phyloP scores from a whole-genome alignment of 129 eudicot species.

The Ambrosia artemisiifolia region DNA sequence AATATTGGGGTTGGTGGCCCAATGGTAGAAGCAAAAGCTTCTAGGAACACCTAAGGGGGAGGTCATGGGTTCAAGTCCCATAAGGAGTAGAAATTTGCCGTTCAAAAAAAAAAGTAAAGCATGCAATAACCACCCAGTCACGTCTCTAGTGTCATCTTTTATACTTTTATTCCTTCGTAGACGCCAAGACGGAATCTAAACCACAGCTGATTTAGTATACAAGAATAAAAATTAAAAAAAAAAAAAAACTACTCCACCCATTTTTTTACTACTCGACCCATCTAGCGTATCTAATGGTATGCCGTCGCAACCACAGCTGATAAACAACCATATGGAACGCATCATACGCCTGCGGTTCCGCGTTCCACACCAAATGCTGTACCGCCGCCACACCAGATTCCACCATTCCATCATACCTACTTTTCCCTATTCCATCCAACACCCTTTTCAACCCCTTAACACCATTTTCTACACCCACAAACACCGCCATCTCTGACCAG shows the following conservation, averaged over 20 bases:
- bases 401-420: slow-evolving; percentile 53
- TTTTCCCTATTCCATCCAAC: slow-evolving; percentile 40
- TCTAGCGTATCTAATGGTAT: slow-evolving; percentile 73
- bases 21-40: too few species aligned
- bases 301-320: slow-evolving; percentile 93
- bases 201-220: too few species aligned
- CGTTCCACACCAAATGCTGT: slow-evolving; percentile 76
- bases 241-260: too few species aligned
- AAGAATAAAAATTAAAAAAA: not conserved
- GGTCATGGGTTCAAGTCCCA: too few species aligned
- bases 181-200: slow-evolving; percentile 1
- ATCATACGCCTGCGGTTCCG: slow-evolving; percentile 68
- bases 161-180: not conserved
- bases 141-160: not conserved
- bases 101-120: not conserved
- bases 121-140: not conserved
- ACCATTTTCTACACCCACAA: slow-evolving; percentile 51
- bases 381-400: slow-evolving; percentile 67
- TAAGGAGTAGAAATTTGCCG: too few species aligned
- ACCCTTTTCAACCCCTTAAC: slow-evolving; percentile 43
- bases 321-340: slow-evolving; percentile 94
- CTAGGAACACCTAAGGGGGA: too few species aligned
- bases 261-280: slow-evolving; percentile 31
- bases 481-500: slow-evolving; percentile 71
- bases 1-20: too few species aligned